phyloP scores from a whole-genome alignment of 768 basidiomycete species.

The Rhodotorula sphaerocarpa region DNA sequence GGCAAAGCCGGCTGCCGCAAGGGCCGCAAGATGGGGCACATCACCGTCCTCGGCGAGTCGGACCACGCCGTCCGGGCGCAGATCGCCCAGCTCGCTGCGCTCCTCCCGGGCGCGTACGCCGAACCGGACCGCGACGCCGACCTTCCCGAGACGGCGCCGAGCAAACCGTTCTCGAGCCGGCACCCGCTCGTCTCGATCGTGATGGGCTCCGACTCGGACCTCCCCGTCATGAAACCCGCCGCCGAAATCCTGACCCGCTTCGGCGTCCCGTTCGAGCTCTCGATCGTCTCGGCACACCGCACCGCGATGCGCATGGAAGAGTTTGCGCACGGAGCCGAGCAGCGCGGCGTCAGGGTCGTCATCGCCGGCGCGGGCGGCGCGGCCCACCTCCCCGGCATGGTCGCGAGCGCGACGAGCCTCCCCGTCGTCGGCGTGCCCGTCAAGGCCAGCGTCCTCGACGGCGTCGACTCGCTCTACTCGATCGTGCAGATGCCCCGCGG shows the following conservation, averaged over 20 bases:
- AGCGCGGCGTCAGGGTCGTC: constrained; percentile 54
- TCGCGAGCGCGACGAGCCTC: constrained; percentile 81
- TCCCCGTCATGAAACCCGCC: constrained; percentile 85
- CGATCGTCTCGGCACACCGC: constrained; percentile 92
- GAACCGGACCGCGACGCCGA: constrained; percentile 12
- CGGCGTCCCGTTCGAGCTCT: constrained; percentile 77
- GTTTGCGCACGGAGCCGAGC: constrained; percentile 65
- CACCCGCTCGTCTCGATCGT: constrained; percentile 82
- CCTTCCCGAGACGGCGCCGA: constrained; percentile 38
- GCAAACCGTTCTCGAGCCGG: constrained; percentile 57
- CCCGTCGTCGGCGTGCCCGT: constrained; percentile 97
- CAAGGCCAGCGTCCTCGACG: constrained; percentile 84
- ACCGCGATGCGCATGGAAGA: constrained; percentile 77
- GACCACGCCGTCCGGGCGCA: constrained; percentile 64
- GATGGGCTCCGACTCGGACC: constrained; percentile 97
- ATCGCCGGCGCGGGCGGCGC: constrained; percentile 98
- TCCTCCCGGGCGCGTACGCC: constrained; percentile 50
- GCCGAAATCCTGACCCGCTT: constrained; percentile 78
- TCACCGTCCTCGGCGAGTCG: constrained; percentile 74
- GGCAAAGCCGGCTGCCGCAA: constrained; percentile 84
- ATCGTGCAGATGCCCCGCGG: constrained; percentile 99
- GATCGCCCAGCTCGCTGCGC: constrained; percentile 65
- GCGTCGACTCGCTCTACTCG: constrained; percentile 91
- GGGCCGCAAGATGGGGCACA: constrained; percentile 96
- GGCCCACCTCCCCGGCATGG: constrained; percentile 97